These are phyloP conservation scores for Exophiala mesophila DNA, from an alignment of 2,329 filamentous ascomycete species.

Conservation along the genomic window DNA sequence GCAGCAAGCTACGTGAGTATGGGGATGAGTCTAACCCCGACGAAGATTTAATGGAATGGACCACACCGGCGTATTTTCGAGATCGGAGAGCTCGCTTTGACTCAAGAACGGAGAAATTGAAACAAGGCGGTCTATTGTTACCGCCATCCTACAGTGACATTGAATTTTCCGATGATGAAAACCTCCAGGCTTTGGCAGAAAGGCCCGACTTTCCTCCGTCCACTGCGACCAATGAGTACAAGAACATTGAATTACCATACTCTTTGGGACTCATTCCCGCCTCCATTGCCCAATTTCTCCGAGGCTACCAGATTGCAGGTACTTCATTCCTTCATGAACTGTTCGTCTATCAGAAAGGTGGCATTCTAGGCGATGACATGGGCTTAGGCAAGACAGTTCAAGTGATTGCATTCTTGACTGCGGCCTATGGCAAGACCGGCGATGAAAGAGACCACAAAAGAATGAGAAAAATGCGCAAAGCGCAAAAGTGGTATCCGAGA, in stretches of 20 bases:
- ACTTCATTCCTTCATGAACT: conserved; percentile 78
- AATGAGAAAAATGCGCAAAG: conserved; percentile 76
- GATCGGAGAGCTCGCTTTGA: conserved; percentile 67
- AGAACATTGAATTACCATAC: conserved; percentile 68
- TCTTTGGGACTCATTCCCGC: conserved; percentile 81
- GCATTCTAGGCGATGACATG: conserved; percentile 95
- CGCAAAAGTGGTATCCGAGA: conserved; percentile 70
- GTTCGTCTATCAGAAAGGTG: conserved; percentile 87
- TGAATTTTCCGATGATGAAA: conserved; percentile 68
- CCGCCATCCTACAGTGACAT: conserved; percentile 74
- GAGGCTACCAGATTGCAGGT: conserved; percentile 86
- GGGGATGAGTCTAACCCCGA: conserved; percentile 48
- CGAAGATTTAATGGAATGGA: conserved; percentile 52
- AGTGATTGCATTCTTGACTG: conserved; percentile 85
- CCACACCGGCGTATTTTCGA: conserved; percentile 68
- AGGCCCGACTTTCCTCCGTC: conserved; percentile 62
- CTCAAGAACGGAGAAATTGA: conserved; percentile 52
- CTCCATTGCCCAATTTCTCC: conserved; percentile 82
- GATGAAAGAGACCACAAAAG: conserved; percentile 80
- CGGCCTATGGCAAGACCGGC: conserved; percentile 88
- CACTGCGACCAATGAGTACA: conserved; percentile 64
- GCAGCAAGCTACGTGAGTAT: conserved; percentile 35
- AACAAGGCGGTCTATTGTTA: conserved; percentile 65
- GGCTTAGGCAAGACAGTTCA: conserved; percentile 95
- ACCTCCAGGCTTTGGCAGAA: conserved; percentile 58